Evolutionary conservation across 139 green algal species (phyloP), one percentile per base, ranked within the genome.

Genomic region (Astrephomene gubernaculifera): DNA sequence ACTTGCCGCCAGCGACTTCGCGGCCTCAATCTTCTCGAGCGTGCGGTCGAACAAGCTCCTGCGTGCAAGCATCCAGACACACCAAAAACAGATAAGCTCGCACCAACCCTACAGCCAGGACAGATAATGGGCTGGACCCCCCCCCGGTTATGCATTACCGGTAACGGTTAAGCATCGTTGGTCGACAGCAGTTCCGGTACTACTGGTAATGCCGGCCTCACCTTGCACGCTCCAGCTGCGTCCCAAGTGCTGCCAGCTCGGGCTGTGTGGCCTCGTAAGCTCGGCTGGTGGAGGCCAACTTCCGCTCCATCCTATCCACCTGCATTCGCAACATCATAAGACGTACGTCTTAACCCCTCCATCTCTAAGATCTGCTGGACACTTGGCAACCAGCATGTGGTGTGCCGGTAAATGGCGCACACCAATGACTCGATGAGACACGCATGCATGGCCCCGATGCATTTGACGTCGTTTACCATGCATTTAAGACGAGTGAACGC

Each of bases 1-100:
- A 35, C 10, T 21, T 5, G 45, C 31, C 1, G 72, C 29, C 41
- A 84, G 78, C 35, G 31, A 21, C 61, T 74, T 74, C 31, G 78
- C 78, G 7, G 78, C 61, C 64, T 84, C 78, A 4, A 84, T 84
- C 63, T 84, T 74, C 4, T 49, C 17, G 31, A 84, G 78, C 63
- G 78, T 84, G 53, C 78, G 78, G 63, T 84, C 78, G 22, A 84
- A 84, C 78, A 84, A 22, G n/a, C 19, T 57, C 44, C 78, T 84
- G 78, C 31, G 17, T 76, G 39, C 60, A 6, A 54, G 4, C 36
- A 1, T 27, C 38, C 25, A 41, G 67, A 12, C 27, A 27, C 21
- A 14, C 31, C 4, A 29, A 8, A 35, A 33, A 49, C 45, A 24
- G 19, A 1, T 24, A 22, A 25, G 19, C 67, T 27, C 14, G 10